Conservation (phyloP, 2,329 filamentous ascomycete species). For the Calcarisporium arbuscula region DNA sequence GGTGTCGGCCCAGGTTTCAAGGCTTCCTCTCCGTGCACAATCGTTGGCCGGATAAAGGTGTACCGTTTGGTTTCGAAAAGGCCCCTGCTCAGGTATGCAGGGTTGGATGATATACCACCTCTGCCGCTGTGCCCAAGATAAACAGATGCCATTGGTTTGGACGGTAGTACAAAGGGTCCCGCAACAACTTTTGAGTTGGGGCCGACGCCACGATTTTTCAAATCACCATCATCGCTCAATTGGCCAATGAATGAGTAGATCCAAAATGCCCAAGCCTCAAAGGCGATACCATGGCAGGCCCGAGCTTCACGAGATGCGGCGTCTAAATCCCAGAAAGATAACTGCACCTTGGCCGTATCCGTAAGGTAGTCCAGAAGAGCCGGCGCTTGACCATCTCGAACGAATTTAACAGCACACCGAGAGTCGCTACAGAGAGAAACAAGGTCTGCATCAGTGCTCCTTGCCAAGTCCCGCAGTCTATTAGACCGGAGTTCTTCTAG, state of each 20-base stretch:
- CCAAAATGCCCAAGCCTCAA: conserved; percentile 36
- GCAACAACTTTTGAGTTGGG: conserved; percentile 22
- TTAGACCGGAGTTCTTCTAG: conserved; percentile 17
- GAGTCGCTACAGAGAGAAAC: conserved; percentile 26
- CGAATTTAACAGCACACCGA: conserved; percentile 24
- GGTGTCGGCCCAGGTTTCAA: not conserved
- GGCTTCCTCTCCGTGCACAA: conserved; percentile 5
- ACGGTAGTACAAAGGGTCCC: conserved; percentile 31
- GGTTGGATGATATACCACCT: conserved; percentile 25
- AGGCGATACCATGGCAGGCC: conserved; percentile 27
- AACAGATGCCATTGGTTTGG: conserved; percentile 29
- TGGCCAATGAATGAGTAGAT: conserved; percentile 34
- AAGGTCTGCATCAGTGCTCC: conserved; percentile 28
- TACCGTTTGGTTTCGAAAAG: conserved; percentile 26
- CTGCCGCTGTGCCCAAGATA: conserved; percentile 30
- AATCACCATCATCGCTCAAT: conserved; percentile 26
- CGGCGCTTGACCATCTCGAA: conserved; percentile 22
- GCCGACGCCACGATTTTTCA: conserved; percentile 15
- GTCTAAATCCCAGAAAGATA: conserved; percentile 23
- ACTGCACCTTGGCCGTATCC: conserved; percentile 23
- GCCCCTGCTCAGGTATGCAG: conserved; percentile 29
- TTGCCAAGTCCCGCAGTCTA: conserved; percentile 19
- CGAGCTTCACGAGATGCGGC: conserved; percentile 20
- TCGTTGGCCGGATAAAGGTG: conserved; percentile 23
- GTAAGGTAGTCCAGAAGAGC: conserved; percentile 26